Percentiles rank a stretch among this genome's conserved stretches.
Conservation (phyloP, 1,284 basidiomycete species). For the Athelia psychrophila region DNA sequence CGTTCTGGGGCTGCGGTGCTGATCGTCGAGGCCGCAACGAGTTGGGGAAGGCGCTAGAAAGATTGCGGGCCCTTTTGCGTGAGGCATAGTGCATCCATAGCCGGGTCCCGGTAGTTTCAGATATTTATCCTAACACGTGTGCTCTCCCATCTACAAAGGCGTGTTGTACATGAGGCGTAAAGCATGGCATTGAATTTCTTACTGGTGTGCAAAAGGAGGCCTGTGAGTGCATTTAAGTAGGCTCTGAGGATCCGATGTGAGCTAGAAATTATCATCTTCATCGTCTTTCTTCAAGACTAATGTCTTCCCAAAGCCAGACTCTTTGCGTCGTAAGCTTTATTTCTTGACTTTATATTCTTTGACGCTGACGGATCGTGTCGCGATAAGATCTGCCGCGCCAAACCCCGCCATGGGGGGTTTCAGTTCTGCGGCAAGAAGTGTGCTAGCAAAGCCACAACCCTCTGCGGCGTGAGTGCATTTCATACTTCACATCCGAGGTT, state of each 20-base stretch:
- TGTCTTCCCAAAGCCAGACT: background rate
- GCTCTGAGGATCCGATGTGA: background rate
- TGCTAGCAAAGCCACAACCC: constrained; percentile 44
- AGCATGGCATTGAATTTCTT: background rate
- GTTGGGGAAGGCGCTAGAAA: constrained; percentile 65
- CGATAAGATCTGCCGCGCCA: constrained; percentile 50
- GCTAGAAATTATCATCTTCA: background rate
- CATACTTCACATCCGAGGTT: background rate
- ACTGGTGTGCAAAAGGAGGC: background rate
- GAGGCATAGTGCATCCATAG: constrained; percentile 7
- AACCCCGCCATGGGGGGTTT: constrained; percentile 49
- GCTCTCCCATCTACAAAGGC: constrained; percentile 1
- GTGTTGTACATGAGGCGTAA: background rate
- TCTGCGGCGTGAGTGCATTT: constrained; percentile 35
- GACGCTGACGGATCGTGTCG: background rate
- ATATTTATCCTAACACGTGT: constrained; percentile 1
- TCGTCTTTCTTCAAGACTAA: background rate
- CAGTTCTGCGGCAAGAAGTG: constrained; percentile 62
- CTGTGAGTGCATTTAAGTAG: background rate
- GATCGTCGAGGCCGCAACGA: constrained; percentile 64
- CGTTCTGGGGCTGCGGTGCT: constrained; percentile 67
- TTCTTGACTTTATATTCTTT: background rate
- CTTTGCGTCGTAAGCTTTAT: background rate
- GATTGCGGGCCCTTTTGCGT: constrained; percentile 50
- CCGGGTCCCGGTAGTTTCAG: background rate